Evolutionary conservation across 1,284 basidiomycete genomes (phyloP).

Genomic region (Ceratobasidium sp.): DNA sequence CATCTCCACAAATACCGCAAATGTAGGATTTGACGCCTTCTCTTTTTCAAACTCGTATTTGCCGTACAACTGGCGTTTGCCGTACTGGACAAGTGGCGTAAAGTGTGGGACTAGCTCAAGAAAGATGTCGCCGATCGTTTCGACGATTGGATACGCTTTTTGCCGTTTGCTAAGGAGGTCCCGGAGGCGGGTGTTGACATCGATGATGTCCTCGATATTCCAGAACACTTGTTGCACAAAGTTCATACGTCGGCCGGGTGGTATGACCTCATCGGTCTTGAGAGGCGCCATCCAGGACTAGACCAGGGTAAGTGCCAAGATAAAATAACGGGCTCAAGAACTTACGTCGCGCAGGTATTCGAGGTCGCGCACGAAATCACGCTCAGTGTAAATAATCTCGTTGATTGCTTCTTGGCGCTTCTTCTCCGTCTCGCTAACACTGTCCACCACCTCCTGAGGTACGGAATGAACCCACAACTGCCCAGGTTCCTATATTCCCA

Average conservation of each 20-base stretch:
- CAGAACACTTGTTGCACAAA: slow-evolving; percentile 97
- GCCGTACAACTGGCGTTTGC: slow-evolving; percentile 96
- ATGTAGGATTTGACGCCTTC: slow-evolving; percentile 92
- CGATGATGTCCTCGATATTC: slow-evolving; percentile 96
- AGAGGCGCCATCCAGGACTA: slow-evolving; percentile 93
- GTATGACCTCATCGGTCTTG: slow-evolving; percentile 77
- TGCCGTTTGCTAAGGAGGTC: slow-evolving; percentile 97
- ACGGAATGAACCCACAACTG: slow-evolving; percentile 98
- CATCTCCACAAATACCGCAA: slow-evolving; percentile 96
- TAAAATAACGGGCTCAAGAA: background rate
- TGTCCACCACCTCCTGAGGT: slow-evolving; percentile 91
- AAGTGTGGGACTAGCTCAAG: slow-evolving; percentile 91
- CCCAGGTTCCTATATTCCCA: slow-evolving; percentile 74
- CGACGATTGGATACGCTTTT: slow-evolving; percentile 92
- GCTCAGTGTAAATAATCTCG: slow-evolving; percentile 98
- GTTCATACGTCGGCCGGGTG: slow-evolving; percentile 78
- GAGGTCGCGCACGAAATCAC: slow-evolving; percentile 97
- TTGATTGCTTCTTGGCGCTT: slow-evolving; percentile 99
- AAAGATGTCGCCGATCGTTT: slow-evolving; percentile 91
- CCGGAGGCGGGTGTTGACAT: slow-evolving; percentile 87
- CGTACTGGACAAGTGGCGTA: slow-evolving; percentile 92
- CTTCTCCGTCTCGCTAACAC: slow-evolving; percentile 92
- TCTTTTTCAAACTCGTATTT: slow-evolving; percentile 99
- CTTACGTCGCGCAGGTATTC: slow-evolving; percentile 94
- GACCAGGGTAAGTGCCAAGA: background rate